Percentiles rank a stretch among this genome's conserved stretches.
These are phyloP conservation scores for Phytophthora pini DNA, from an alignment of 352 stramenopile species.

Conservation along the genomic window DNA sequence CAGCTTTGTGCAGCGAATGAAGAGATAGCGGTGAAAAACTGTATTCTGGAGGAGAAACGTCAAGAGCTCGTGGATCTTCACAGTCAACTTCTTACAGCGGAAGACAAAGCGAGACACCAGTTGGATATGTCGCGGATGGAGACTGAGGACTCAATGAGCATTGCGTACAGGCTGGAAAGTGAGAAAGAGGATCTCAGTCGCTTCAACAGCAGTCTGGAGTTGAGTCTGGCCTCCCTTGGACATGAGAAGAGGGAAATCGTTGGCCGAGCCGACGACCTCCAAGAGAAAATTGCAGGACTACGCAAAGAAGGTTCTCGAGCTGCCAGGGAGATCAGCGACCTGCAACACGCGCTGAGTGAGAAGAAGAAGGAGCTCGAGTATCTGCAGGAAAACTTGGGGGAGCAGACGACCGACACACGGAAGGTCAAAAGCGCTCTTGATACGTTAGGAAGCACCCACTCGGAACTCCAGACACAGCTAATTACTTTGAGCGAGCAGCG, in stretches of 20 bases:
- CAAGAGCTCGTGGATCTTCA: constrained; percentile 10
- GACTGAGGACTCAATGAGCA: constrained; percentile 24
- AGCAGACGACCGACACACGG: constrained; percentile 26
- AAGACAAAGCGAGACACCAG: constrained; percentile 15
- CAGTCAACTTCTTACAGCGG: constrained; percentile 1
- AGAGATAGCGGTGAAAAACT: constrained; percentile 18
- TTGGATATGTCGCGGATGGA: constrained; percentile 20
- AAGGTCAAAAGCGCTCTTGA: constrained; percentile 25
- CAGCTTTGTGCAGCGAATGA: constrained; percentile 25
- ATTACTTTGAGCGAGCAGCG: constrained; percentile 8
- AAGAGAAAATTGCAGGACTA: constrained; percentile 34
- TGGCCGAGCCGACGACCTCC: constrained; percentile 22
- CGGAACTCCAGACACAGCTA: constrained; percentile 21
- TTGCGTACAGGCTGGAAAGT: background rate
- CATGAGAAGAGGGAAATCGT: constrained; percentile 35
- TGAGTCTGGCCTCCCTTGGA: constrained; percentile 21
- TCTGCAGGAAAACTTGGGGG: constrained; percentile 32
- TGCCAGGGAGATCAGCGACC: constrained; percentile 21
- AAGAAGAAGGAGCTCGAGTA: constrained; percentile 37
- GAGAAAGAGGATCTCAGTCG: constrained; percentile 11
- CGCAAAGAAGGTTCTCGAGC: constrained; percentile 22
- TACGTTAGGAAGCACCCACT: constrained; percentile 7
- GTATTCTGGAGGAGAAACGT: constrained; percentile 22
- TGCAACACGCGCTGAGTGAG: constrained; percentile 30
- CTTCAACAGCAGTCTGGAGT: constrained; percentile 5